Percentiles rank a stretch among this genome's conserved stretches.
Conservation (phyloP, 78 protist species). For the Pigoraptor vietnamica region DNA sequence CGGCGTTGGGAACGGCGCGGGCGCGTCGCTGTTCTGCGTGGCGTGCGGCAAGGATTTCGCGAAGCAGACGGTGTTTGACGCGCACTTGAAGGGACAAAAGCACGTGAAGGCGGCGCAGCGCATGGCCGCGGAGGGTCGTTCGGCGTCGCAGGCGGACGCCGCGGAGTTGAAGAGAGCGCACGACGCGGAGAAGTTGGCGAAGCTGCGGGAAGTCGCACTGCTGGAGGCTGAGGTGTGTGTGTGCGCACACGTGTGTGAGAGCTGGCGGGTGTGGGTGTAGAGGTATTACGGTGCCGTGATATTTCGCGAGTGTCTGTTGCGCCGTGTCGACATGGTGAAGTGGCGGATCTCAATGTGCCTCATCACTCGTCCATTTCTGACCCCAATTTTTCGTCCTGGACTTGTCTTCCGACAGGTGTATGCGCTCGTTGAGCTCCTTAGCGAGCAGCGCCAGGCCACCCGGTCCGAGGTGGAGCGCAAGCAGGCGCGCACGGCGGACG, state of each 20-base stretch:
- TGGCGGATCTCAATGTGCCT: too few relatives aligned
- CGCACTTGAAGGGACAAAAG: conserved; percentile 57
- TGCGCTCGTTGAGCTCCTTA: conserved; percentile 22
- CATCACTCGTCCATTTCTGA: not conserved
- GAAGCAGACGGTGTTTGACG: conserved; percentile 56
- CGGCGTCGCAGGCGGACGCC: not conserved
- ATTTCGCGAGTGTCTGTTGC: too few relatives aligned
- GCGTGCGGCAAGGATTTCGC: conserved; percentile 35
- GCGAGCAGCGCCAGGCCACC: conserved; percentile 41
- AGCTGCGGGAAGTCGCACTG: not conserved
- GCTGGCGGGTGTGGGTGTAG: not conserved
- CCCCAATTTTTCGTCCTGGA: too few relatives aligned
- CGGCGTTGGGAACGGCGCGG: not conserved
- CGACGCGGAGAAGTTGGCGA: not conserved
- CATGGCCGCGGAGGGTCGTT: not conserved
- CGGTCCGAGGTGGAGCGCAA: conserved; percentile 45
- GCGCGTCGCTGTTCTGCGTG: not conserved
- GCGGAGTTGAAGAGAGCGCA: not conserved
- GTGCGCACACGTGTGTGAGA: not conserved
- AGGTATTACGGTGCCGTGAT: too few relatives aligned
- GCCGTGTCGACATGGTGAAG: too few relatives aligned
- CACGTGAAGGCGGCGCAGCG: conserved; percentile 32
- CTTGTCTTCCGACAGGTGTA: not conserved
- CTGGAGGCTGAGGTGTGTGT: not conserved
- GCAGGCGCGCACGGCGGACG: conserved; percentile 54